Conservation (phyloP, 179 eudicot genomes). For the Amaranthus tricolor region DNA sequence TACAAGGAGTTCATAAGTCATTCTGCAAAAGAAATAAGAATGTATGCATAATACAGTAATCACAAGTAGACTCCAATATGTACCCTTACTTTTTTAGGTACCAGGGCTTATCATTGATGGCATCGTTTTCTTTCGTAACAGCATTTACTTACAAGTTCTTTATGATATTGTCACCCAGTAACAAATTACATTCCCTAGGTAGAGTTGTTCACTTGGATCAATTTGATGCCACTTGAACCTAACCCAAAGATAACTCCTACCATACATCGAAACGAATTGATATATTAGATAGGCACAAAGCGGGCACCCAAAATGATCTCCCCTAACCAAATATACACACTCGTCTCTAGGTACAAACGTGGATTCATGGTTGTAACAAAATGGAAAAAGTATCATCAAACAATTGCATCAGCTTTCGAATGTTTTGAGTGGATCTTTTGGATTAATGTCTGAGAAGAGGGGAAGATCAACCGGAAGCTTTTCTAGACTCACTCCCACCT, state of each 20-base stretch:
- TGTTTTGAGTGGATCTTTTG: constrained; percentile 55
- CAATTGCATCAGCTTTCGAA: constrained; percentile 35
- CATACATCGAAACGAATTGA: too few species aligned
- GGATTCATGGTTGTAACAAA: background rate
- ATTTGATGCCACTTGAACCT: too few species aligned
- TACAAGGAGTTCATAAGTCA: background rate
- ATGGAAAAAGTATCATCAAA: background rate
- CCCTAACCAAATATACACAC: too few species aligned
- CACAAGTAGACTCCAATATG: too few species aligned
- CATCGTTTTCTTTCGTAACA: background rate
- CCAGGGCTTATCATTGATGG: background rate
- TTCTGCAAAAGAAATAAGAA: background rate
- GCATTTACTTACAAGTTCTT: background rate
- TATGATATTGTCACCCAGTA: background rate
- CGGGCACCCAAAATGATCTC: too few species aligned
- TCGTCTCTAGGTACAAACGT: too few species aligned
- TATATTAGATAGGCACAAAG: too few species aligned
- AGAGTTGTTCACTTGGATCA: background rate
- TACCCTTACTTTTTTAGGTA: background rate
- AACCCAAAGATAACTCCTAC: too few species aligned
- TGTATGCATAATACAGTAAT: too few species aligned
- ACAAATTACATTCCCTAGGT: background rate
- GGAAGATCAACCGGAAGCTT: constrained; percentile 65
- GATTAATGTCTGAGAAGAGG: constrained; percentile 49
- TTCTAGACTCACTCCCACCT: constrained; percentile 52